phyloP scores from a whole-genome alignment of 768 basidiomycete genomes.

The Rhodocollybia butyracea region DNA sequence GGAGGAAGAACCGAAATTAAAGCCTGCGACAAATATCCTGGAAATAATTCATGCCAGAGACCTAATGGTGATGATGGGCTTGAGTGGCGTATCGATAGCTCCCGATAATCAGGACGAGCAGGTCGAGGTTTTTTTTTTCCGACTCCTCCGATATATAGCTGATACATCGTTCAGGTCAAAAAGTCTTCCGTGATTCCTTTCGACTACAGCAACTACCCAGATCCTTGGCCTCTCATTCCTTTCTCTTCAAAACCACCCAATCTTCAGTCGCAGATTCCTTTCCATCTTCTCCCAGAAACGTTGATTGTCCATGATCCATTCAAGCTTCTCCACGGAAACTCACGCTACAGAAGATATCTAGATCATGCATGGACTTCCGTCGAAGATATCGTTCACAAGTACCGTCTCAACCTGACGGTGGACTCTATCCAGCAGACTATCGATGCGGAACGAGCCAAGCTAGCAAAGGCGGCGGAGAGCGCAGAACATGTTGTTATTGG shows the following conservation, averaged over 20 bases:
- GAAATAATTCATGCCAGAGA: slow-evolving; percentile 19
- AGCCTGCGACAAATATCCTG: slow-evolving; percentile 26
- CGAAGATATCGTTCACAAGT: slow-evolving; percentile 27
- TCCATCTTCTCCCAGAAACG: slow-evolving; percentile 33
- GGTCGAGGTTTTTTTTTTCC: slow-evolving; percentile 8
- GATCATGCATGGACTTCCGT: slow-evolving; percentile 23
- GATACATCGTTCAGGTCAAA: slow-evolving; percentile 12
- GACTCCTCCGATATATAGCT: not conserved
- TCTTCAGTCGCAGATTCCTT: slow-evolving; percentile 32
- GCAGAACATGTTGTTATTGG: not conserved
- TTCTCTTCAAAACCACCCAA: slow-evolving; percentile 21
- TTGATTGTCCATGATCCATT: slow-evolving; percentile 44
- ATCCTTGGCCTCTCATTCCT: slow-evolving; percentile 38
- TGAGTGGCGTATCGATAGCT: not conserved
- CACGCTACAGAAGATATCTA: not conserved
- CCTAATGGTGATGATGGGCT: slow-evolving; percentile 4
- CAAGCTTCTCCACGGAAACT: slow-evolving; percentile 20
- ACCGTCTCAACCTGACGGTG: slow-evolving; percentile 20
- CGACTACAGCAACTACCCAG: slow-evolving; percentile 31
- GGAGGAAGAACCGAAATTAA: slow-evolving; percentile 30
- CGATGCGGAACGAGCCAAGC: not conserved
- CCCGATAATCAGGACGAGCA: not conserved
- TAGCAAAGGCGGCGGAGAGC: not conserved
- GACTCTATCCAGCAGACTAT: slow-evolving; percentile 5
- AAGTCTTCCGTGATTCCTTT: slow-evolving; percentile 16